A percentile compares a stretch with the other conserved stretches of the same genome.
Conservation (phyloP, 2,329 filamentous ascomycete genomes). For the Metarhizium rileyi region DNA sequence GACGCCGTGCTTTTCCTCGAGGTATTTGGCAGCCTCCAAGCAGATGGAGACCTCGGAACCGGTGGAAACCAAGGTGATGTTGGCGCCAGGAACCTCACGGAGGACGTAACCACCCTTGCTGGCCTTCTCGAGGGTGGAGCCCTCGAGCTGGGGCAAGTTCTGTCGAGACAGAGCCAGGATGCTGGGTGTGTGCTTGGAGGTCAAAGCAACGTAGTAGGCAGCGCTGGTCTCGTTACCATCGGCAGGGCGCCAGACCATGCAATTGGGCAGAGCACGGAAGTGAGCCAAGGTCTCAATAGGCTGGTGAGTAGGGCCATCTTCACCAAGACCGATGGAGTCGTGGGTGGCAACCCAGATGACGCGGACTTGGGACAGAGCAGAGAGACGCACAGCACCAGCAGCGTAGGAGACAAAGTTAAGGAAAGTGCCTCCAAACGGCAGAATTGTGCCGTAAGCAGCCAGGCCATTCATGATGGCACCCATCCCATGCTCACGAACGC, state of each 20-base stretch:
- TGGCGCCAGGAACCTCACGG: slow-evolving; percentile 72
- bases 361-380: slow-evolving; percentile 81
- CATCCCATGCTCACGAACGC: slow-evolving; percentile 89
- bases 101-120: slow-evolving; percentile 94
- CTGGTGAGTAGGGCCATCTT: slow-evolving; percentile 98
- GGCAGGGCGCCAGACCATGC: slow-evolving; percentile 98
- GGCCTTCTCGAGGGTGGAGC: slow-evolving; percentile 78
- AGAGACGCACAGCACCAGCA: slow-evolving; percentile 89
- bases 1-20: slow-evolving; percentile 80
- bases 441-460: slow-evolving; percentile 86
- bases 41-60: slow-evolving; percentile 94
- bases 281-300: slow-evolving; percentile 96
- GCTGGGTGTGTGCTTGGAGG: slow-evolving; percentile 79
- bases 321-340: slow-evolving; percentile 97
- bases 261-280: slow-evolving; percentile 97
- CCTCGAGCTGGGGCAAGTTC: slow-evolving; percentile 96
- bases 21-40: slow-evolving; percentile 83
- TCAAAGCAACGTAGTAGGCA: slow-evolving; percentile 93
- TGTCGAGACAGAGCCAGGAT: slow-evolving; percentile 94
- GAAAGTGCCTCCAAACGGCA: slow-evolving; percentile 94
- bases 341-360: slow-evolving; percentile 94
- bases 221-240: slow-evolving; percentile 98
- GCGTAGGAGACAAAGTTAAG: slow-evolving; percentile 99
- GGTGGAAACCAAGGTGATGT: slow-evolving; percentile 85
- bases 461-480: slow-evolving; percentile 92